phyloP scores from a whole-genome alignment of 305 asterid species.

The Caryopteris hybrid region DNA sequence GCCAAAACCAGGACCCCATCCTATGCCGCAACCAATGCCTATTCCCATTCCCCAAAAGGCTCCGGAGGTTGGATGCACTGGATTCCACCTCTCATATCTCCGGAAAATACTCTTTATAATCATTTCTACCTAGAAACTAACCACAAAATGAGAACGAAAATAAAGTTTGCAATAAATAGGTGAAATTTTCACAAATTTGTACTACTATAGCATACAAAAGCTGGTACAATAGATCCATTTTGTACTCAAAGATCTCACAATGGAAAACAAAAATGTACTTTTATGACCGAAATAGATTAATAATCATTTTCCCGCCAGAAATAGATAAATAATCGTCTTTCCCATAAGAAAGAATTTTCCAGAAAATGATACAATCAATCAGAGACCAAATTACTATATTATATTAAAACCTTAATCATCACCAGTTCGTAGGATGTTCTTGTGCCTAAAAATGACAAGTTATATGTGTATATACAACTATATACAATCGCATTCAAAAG shows the following conservation, averaged over 20 bases:
- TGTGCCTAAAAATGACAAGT: not conserved
- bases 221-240: not conserved
- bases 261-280: not conserved
- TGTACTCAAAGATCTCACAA: not conserved
- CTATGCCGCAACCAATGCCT: slow-evolving; percentile 92
- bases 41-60: slow-evolving; percentile 93
- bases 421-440: not conserved
- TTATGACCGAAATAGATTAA: not conserved
- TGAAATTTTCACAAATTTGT: not conserved
- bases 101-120: slow-evolving; percentile 73
- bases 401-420: not conserved
- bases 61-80: slow-evolving; percentile 81
- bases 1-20: slow-evolving; percentile 99
- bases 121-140: slow-evolving; percentile 51
- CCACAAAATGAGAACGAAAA: not conserved
- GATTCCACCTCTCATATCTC: slow-evolving; percentile 82
- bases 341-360: too few relatives aligned
- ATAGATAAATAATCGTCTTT: not conserved
- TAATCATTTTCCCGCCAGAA: not conserved
- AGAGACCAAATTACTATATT: not conserved
- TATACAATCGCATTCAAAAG: not conserved
- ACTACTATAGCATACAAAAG: not conserved
- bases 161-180: not conserved
- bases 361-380: not conserved
- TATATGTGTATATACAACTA: not conserved